Evolutionary conservation across 192 early-diverging fungal species (phyloP), one percentile per base, ranked within the genome.

Genomic region (Coemansia sp.): DNA sequence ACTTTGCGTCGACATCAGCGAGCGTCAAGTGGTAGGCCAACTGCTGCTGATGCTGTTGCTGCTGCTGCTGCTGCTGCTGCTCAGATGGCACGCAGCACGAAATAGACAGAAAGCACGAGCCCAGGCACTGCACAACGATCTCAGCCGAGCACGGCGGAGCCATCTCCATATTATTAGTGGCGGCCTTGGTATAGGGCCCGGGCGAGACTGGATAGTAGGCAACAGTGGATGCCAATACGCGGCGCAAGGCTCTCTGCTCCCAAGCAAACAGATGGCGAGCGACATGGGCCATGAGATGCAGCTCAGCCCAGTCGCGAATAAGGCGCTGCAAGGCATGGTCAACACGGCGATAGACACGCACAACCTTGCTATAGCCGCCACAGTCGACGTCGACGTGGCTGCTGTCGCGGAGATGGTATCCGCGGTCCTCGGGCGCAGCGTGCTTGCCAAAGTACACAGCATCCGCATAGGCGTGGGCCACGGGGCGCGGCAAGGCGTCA

Each of bases 221-320:
- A 4, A 68, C 61, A 5, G 80, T 82, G 12, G 72, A 53, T 7
- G 72, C 75, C 50, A 82, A 37, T 39, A 82, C 63, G 17, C 75
- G 75, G 17, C 80, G 74, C 62, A 82, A 7, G 0, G 72, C 39
- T 12, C 67, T 64, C 57, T 73, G 72, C 80, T 82, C 80, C 80
- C 80, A 82, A 10, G 55, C 66, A 15, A 62, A 57, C 71, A 82
- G 66, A n/a, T 82, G 64, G 10, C 80, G 80, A 17, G 65, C 75
- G 27, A 82, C 65, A 31, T 82, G 80, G n/a, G 75, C 68, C 80
- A 82, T 82, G 39, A 82, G 50, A 21, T 82, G 80, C 36, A 77
- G 80, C 75, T 82, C 80, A 2, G 80, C 70, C 80, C 80, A 82
- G 62, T 82, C 80, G 3, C 80, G 67, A 19, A 82, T 82, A 46